A percentile compares a stretch with the other conserved stretches of the same genome.
These are phyloP conservation scores for Ettlia oleoabundans DNA, from an alignment of 139 green algal genomes.

Conservation along the genomic window DNA sequence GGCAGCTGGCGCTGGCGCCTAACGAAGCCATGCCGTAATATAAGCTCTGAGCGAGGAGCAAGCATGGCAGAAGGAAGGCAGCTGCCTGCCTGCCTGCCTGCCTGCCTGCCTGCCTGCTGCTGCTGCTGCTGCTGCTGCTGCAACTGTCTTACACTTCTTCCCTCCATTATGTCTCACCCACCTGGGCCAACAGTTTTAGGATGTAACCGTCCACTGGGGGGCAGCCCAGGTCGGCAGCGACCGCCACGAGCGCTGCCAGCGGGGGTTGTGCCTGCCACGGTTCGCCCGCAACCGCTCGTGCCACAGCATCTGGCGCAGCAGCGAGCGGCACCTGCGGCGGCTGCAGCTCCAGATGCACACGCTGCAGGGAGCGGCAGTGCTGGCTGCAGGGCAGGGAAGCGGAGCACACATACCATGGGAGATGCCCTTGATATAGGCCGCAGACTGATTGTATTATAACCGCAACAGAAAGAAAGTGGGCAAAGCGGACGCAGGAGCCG, in stretches of 20 bases:
- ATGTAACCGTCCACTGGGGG: conserved; percentile 31
- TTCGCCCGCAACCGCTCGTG: background rate
- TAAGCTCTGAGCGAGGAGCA: too few species aligned
- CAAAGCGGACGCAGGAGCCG: background rate
- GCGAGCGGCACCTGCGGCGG: background rate
- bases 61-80: too few species aligned
- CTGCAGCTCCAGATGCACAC: conserved; percentile 29
- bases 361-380: conserved; percentile 7
- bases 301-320: background rate
- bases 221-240: background rate
- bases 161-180: too few species aligned
- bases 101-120: too few species aligned
- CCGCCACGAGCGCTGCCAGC: background rate
- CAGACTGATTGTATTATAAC: too few species aligned
- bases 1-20: too few species aligned
- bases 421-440: too few species aligned
- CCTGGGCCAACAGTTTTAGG: conserved; percentile 31
- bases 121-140: too few species aligned
- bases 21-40: too few species aligned
- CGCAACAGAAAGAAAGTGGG: background rate
- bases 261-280: background rate
- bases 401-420: background rate
- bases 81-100: too few species aligned
- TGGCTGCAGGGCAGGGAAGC: background rate
- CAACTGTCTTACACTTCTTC: too few species aligned